Conservation (phyloP, 768 basidiomycete species). For the Sistotremastrum suecicum region DNA sequence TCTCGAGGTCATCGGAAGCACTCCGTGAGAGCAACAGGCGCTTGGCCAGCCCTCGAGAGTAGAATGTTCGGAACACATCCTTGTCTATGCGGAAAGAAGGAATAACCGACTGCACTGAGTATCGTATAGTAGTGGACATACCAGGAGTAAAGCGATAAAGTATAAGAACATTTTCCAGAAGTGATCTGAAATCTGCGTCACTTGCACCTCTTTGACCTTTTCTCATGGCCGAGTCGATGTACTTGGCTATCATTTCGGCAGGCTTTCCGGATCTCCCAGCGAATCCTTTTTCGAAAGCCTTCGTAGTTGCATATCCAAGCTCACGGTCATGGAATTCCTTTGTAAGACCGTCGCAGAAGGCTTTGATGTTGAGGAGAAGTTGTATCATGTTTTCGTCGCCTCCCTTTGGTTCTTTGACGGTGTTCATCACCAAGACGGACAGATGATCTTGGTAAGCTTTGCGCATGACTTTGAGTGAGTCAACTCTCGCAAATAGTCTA, state of each 20-base stretch:
- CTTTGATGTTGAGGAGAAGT: constrained; percentile 53
- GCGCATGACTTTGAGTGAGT: constrained; percentile 44
- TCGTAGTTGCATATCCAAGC: constrained; percentile 52
- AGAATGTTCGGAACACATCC: constrained; percentile 89
- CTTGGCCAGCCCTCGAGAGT: constrained; percentile 79
- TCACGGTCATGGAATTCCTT: constrained; percentile 31
- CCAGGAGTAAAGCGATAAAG: constrained; percentile 74
- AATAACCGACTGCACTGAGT: neutral
- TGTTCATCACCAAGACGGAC: constrained; percentile 45
- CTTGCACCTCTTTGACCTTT: constrained; percentile 62
- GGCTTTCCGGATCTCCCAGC: constrained; percentile 59
- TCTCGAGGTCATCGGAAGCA: constrained; percentile 81
- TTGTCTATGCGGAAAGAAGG: constrained; percentile 36
- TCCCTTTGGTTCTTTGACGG: constrained; percentile 37
- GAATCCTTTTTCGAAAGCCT: constrained; percentile 65
- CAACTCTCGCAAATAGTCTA: constrained; percentile 43
- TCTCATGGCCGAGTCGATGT: constrained; percentile 78
- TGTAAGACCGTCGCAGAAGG: constrained; percentile 27
- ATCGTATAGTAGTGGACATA: constrained; percentile 2
- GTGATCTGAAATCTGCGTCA: constrained; percentile 46
- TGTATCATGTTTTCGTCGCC: constrained; percentile 71
- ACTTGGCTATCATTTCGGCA: constrained; percentile 87
- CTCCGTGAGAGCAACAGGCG: constrained; percentile 71
- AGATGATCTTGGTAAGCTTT: constrained; percentile 23
- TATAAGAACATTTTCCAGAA: constrained; percentile 51